Evolutionary conservation across 179 eudicot genomes (phyloP), one percentile per base, ranked within the genome.

Genomic region (Amaranthus tricolor): DNA sequence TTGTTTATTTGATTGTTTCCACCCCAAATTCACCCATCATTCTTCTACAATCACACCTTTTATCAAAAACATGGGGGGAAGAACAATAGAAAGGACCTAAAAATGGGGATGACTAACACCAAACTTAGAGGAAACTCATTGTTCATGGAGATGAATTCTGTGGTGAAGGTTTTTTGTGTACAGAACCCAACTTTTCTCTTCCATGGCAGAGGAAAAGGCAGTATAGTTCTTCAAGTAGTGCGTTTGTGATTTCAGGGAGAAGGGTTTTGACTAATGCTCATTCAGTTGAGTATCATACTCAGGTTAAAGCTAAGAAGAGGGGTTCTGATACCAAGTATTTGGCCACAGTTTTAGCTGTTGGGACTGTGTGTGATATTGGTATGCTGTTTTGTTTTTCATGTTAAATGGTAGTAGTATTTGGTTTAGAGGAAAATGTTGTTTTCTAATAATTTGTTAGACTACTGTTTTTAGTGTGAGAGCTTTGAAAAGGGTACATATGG

Each of bases 201-300:
- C 96, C 97, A 19, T 94, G 98, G 98, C 98, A 94, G 85, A 85
- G 89, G 84, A 89, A 90, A 79, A 76, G 96, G 82, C 97, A 92
- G 87, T 85, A 82, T 50, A 94, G 94, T 56, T 92, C 98, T n/a
- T 87, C 91, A 10, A 94, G 98, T 64, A 92, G 91, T 70, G 98
- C 96, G 69, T 94, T 94, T 72, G 84, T 90, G 11, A 94, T 90
- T 53, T 82, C 77, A 1, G 96, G 89, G 15, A 77, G 83, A 74
- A 86, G 98, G 82, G 90, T 94, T 68, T 68, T 94, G 85, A 91
- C 97, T 1, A 94, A 92, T 82, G 98, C 98, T 13, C 97, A 94
- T 67, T 94, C 98, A 0, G 97, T 94, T 49, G 95, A 88, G 78
- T 90, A 94, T 81, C 78, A 85, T 11, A 94, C 98, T n/a, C 97